These are phyloP conservation scores for Aquilaria yunnanensis DNA, from an alignment of 345 rosid species.

Conservation along the genomic window DNA sequence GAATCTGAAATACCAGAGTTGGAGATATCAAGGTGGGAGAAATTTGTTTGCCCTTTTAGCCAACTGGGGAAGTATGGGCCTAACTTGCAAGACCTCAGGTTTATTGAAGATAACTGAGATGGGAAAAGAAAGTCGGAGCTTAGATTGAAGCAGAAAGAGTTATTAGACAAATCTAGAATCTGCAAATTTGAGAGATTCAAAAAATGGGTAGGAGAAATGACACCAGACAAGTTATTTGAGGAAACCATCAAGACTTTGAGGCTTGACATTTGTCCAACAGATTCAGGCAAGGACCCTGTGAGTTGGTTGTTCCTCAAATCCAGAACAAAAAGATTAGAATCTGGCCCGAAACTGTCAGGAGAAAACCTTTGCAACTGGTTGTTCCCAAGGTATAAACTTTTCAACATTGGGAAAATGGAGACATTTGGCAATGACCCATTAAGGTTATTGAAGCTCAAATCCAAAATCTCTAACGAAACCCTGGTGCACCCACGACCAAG, in stretches of 20 bases:
- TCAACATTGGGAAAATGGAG: neutral
- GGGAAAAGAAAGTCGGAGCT: conserved; percentile 23
- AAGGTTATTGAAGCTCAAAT: neutral
- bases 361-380: no score
- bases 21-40: conserved; percentile 17
- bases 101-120: conserved; percentile 11
- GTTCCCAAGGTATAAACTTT: neutral
- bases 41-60: neutral
- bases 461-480: neutral
- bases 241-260: conserved; percentile 8
- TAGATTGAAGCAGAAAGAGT: conserved; percentile 15
- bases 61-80: conserved; percentile 10
- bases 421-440: conserved; percentile 7
- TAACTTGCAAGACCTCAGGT: conserved; percentile 11
- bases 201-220: conserved; percentile 19
- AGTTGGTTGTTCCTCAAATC: neutral
- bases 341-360: no score
- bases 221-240: conserved; percentile 19
- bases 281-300: conserved; percentile 8
- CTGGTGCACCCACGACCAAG: conserved; percentile 3
- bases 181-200: conserved; percentile 18
- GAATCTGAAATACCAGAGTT: conserved; percentile 15
- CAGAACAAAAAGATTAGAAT: no score
- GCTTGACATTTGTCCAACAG: conserved; percentile 8
- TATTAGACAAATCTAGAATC: conserved; percentile 5